phyloP scores from a whole-genome alignment of 306 rosid genomes.

The Biancaea sappan region DNA sequence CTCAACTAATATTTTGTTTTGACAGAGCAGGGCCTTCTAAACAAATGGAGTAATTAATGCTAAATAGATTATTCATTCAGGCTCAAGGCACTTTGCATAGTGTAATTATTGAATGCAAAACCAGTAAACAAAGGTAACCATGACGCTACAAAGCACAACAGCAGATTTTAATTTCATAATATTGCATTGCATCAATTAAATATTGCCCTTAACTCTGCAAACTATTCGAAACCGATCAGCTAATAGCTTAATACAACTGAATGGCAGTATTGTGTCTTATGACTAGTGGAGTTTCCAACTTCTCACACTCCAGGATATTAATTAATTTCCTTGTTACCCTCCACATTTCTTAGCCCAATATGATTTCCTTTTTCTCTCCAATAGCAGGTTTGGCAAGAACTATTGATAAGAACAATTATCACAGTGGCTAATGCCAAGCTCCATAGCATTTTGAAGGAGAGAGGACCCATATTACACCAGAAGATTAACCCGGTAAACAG shows the following conservation, averaged over 20 bases:
- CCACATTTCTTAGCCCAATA: not conserved
- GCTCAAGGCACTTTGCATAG: slow-evolving; percentile 11
- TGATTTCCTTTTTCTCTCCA: not conserved
- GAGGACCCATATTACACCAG: not conserved
- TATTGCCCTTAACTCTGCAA: not conserved
- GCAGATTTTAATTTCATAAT: not conserved
- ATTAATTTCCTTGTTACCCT: not conserved
- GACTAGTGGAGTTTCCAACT: not conserved
- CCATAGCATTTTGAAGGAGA: not conserved
- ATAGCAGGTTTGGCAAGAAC: not conserved
- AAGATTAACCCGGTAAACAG: not conserved
- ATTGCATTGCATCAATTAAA: not conserved
- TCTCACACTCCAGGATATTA: not conserved
- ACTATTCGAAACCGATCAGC: not conserved
- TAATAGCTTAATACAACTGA: not conserved
- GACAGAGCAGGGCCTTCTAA: not conserved
- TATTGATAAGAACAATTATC: not conserved
- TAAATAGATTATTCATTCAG: not conserved
- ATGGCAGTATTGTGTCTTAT: not conserved
- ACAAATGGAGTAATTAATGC: not conserved
- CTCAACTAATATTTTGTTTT: not conserved
- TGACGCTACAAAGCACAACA: not conserved
- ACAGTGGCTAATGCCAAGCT: not conserved
- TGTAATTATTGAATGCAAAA: not conserved
- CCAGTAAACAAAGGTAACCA: not conserved